Evolutionary conservation across 805 yeast genomes (phyloP), one percentile per base, ranked within the genome.

Genomic region (Metschnikowia cubensis): DNA sequence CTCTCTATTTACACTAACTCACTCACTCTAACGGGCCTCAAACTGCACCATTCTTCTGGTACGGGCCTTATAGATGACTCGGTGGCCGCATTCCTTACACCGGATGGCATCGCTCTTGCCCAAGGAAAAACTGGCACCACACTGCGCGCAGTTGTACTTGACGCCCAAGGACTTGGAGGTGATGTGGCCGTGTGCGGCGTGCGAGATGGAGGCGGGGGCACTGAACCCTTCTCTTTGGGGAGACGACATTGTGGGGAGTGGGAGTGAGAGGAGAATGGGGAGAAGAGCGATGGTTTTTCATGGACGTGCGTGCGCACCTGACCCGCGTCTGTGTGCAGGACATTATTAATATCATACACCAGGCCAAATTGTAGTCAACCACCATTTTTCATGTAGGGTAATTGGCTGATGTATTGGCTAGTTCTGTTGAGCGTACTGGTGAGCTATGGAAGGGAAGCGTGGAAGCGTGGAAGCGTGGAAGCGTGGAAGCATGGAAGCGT

Each of bases 71-170:
- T 92, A 89, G 55, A 94, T 76, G 53, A 94, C 97, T 74, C 99
- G 86, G 75, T 94, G 98, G 56, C 99, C 99, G 73, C 99, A 94
- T 60, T 91, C 96, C 73, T 90, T 91, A 75, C 99, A 94, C 75
- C 98, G 87, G 57, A 94, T 96, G 31, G 98, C 96, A 69, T 94
- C 99, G 59, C 87, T 89, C 73, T 92, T 89, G 48, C 89, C 84
- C 59, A 94, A 80, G 2, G 96, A 83, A 60, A 91, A 86, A 48
- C 85, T 84, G 49, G 91, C 82, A 7, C 97, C 96, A 73, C 99
- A 94, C 75, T 89, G 94, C 40, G 98, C 96, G 71, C 99, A 92
- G 66, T 90, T 84, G 73, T 92, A 92, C 63, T 87, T 88, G 60
- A 90, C 94, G 50, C 97, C 96, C 62, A 84, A 85, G 51, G 84